Percentiles rank a stretch among this genome's conserved stretches.
phyloP scores from a whole-genome alignment of 2,329 filamentous ascomycete genomes.

The Parastagonospora nodorum region DNA sequence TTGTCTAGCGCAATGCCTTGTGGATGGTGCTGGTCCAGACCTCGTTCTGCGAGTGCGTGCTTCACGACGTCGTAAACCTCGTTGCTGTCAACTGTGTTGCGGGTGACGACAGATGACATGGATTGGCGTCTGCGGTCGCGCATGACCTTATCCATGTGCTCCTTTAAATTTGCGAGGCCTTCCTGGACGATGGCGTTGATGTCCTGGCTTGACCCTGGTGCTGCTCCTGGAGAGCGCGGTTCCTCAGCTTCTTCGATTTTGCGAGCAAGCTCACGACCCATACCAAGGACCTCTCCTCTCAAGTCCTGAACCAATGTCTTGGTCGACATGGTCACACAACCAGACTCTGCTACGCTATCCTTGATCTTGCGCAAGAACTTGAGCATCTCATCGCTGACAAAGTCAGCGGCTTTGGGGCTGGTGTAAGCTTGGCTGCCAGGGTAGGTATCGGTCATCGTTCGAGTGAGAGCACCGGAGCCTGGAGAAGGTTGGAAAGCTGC shows the following conservation, averaged over 20 bases:
- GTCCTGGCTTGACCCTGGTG: slow-evolving; percentile 62
- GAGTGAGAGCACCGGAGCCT: slow-evolving; percentile 39
- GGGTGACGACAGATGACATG: slow-evolving; percentile 65
- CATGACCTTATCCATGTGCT: slow-evolving; percentile 81
- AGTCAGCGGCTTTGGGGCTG: slow-evolving; percentile 57
- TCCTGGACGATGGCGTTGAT: slow-evolving; percentile 79
- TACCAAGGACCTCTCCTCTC: slow-evolving; percentile 88
- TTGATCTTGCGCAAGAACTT: slow-evolving; percentile 86
- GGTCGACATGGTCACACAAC: slow-evolving; percentile 87
- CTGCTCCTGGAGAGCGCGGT: slow-evolving; percentile 48
- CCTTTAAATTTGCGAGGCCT: slow-evolving; percentile 78
- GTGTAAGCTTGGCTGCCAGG: slow-evolving; percentile 49
- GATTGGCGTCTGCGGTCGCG: slow-evolving; percentile 73
- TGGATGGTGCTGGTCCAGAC: slow-evolving; percentile 52
- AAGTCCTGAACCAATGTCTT: slow-evolving; percentile 89
- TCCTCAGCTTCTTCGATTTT: slow-evolving; percentile 75
- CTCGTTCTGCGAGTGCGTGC: slow-evolving; percentile 68
- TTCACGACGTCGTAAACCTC: slow-evolving; percentile 87
- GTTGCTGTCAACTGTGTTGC: slow-evolving; percentile 73
- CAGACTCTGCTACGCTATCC: slow-evolving; percentile 85
- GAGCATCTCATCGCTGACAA: slow-evolving; percentile 76
- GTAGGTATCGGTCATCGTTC: slow-evolving; percentile 35
- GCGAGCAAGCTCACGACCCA: slow-evolving; percentile 88
- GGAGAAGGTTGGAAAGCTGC: slow-evolving; percentile 43
- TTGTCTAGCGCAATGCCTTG: slow-evolving; percentile 55